A percentile compares a stretch with the other conserved stretches of the same genome.
phyloP scores from a whole-genome alignment of 2,329 filamentous ascomycete genomes.

The Fusarium tricinctum region DNA sequence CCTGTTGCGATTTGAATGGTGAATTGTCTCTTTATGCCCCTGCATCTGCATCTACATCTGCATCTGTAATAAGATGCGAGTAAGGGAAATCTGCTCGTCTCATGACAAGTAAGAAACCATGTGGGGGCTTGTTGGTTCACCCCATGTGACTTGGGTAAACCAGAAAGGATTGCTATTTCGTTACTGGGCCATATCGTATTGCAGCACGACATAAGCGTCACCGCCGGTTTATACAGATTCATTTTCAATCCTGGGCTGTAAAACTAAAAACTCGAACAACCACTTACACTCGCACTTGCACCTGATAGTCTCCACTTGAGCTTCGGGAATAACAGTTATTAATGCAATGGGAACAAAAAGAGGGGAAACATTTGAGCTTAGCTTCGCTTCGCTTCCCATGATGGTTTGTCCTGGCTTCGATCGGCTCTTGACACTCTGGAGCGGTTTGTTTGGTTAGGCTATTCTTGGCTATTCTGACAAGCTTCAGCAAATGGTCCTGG shows the following conservation, averaged over 20 bases:
- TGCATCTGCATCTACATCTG: background rate
- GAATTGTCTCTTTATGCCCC: background rate
- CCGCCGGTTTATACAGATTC: slow-evolving; percentile 21
- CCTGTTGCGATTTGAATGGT: slow-evolving; percentile 11
- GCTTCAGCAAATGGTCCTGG: slow-evolving; percentile 34
- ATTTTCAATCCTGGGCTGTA: slow-evolving; percentile 4
- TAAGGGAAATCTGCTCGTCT: slow-evolving; percentile 34
- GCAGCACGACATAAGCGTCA: slow-evolving; percentile 22
- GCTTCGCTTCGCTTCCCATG: slow-evolving; percentile 23
- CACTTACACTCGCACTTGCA: slow-evolving; percentile 2
- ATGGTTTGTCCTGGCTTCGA: slow-evolving; percentile 14
- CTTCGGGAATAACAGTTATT: slow-evolving; percentile 2
- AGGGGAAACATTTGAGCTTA: background rate
- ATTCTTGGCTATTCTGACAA: slow-evolving; percentile 24
- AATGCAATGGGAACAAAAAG: slow-evolving; percentile 4
- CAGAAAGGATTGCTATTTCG: slow-evolving; percentile 8
- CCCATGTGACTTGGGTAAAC: slow-evolving; percentile 14
- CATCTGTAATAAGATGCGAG: background rate
- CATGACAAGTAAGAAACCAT: slow-evolving; percentile 37
- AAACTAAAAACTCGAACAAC: slow-evolving; percentile 29
- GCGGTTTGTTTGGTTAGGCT: slow-evolving; percentile 4
- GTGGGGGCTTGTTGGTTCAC: slow-evolving; percentile 21
- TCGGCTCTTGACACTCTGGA: background rate
- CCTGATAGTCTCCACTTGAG: slow-evolving; percentile 14
- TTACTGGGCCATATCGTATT: background rate